These are phyloP conservation scores for Ophiognomonia clavigignenti-juglandacearum DNA, from an alignment of 2,329 filamentous ascomycete genomes.

Conservation along the genomic window DNA sequence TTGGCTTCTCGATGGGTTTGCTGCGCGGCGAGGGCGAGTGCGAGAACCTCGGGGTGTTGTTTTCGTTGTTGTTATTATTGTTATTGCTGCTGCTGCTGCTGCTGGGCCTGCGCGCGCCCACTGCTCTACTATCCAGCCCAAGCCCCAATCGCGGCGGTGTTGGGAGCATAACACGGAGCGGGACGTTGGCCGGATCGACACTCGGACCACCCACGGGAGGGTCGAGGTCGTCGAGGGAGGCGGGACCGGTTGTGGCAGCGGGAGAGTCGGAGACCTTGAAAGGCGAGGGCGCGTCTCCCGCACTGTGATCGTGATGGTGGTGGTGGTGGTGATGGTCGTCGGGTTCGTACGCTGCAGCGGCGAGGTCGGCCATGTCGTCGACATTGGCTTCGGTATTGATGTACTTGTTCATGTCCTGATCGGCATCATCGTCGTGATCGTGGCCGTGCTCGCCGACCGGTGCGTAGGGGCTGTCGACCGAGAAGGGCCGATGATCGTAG, in stretches of 20 bases:
- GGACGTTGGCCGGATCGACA: conserved; percentile 24
- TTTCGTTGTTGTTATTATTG: too few relatives aligned
- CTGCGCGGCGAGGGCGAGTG: conserved; percentile 29
- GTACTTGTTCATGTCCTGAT: conserved; percentile 23
- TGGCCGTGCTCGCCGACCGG: conserved; percentile 35
- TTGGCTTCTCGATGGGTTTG: conserved; percentile 55
- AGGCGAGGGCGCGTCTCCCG: conserved; percentile 18
- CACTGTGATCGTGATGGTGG: too few relatives aligned
- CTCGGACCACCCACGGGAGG: conserved; percentile 22
- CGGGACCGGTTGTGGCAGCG: conserved; percentile 33
- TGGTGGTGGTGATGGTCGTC: conserved; percentile 6
- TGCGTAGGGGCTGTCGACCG: conserved; percentile 44
- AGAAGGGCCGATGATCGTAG: conserved; percentile 45
- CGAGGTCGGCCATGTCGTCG: conserved; percentile 27
- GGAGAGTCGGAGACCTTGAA: conserved; percentile 11
- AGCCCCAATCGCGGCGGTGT: too few relatives aligned
- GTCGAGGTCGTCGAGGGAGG: conserved; percentile 33
- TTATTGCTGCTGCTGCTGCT: conserved; percentile 13
- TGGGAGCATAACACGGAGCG: too few relatives aligned
- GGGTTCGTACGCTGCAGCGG: conserved; percentile 25
- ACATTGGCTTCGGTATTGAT: conserved; percentile 32
- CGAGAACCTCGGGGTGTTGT: conserved; percentile 5
- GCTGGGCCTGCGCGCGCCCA: conserved; percentile 22
- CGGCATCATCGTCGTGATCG: conserved; percentile 31
- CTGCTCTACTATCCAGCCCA: too few relatives aligned